Base-by-base conservation (phyloP, 257 asterid genomes). In the Scutellaria baicalensis region DNA sequence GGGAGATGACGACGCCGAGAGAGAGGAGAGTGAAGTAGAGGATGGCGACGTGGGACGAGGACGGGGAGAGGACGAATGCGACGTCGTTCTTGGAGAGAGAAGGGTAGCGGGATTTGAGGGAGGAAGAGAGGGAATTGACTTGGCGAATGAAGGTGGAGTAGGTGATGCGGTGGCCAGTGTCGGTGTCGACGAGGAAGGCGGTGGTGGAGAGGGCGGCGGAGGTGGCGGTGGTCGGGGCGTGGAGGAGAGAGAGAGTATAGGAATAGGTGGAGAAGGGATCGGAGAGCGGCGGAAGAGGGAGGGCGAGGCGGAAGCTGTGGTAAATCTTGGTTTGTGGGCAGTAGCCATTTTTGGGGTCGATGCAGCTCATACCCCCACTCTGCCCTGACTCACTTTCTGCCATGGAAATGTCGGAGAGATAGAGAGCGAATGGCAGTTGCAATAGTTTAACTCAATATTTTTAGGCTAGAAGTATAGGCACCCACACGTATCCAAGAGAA, bases 11-110 rank as follows among this genome's bases (percentile, higher is more conserved):
- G 70, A 82, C 72, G 14, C 98, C 97, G 1, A 90, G 83, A 0
- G 92, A 84, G 63, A 93, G 91, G 54, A 93, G 88, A 6, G 97
- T 75, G 85, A 91, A 89, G 80, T 89, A 93, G 61, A 93, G 76
- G 43, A 91, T 68, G 1, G 98, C 95, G 52, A 93, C 64, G 48
- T 87, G 84, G 44, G 82, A 16, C 7, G 93, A 85, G 16, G 96
- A 81, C 39, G 98, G 96, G 16, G 88, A 71, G 76, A 93, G 79
- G 64, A 93, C 21, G 69, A 93, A 87, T 0, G 92, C 97, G 73
- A 87, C 96, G 69, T 80, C 85, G 79, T 82, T 79, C 1, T 59
- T 64, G 17, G 90, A 81, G 48, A 90, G 83, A 35, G 83, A 80
- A 40, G 88, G 88, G 6, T 50, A 27, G 6, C 69, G 64, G 27